phyloP scores from a whole-genome alignment of 306 rosid species.

The Gynostemma pentaphyllum region DNA sequence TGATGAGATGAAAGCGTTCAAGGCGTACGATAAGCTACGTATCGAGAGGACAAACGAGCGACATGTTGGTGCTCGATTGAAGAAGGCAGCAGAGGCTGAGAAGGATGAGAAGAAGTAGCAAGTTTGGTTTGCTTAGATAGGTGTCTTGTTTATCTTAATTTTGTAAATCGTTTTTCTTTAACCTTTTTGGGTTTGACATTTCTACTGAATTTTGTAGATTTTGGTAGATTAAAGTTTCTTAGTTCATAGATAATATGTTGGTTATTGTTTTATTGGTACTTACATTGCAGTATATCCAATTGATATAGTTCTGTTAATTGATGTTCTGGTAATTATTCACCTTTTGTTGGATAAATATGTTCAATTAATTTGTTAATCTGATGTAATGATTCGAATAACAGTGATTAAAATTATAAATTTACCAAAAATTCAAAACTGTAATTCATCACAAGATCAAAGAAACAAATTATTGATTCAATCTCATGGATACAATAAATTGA shows the following conservation, averaged over 20 bases:
- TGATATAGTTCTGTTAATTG: background rate
- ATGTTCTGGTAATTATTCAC: no score
- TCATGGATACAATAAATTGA: no score
- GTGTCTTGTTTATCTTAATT: slow-evolving; percentile 1
- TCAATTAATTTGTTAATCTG: background rate
- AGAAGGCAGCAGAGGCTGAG: slow-evolving; percentile 56
- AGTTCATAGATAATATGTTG: background rate
- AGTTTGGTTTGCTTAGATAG: background rate
- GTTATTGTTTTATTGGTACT: background rate
- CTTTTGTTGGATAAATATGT: no score
- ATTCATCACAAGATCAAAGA: no score
- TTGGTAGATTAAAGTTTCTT: slow-evolving; percentile 5
- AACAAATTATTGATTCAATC: no score
- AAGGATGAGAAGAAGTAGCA: slow-evolving; percentile 57
- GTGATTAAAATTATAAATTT: no score
- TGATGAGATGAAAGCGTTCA: slow-evolving; percentile 36
- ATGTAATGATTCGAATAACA: no score
- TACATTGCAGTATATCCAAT: background rate
- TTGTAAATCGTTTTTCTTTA: background rate
- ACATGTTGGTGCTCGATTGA: slow-evolving; percentile 44
- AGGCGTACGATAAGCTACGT: slow-evolving; percentile 48
- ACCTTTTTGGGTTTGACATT: background rate
- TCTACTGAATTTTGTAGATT: background rate
- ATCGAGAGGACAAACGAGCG: slow-evolving; percentile 35
- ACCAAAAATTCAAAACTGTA: no score